Conservation (phyloP, 805 yeast species). For the Kluyveromyces aestuarii region DNA sequence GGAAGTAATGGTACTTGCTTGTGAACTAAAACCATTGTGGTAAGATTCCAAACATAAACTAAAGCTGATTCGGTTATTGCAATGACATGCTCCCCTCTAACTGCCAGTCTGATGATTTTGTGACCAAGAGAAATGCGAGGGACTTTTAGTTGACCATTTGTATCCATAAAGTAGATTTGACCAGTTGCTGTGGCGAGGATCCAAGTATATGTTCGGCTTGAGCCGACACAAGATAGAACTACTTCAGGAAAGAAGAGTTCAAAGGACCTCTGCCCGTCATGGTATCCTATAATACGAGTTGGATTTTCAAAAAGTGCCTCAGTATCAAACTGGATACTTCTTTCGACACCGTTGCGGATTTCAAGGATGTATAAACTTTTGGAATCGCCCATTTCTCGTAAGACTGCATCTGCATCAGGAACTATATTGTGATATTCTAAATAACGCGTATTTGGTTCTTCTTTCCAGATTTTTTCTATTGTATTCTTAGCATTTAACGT, state of each 20-base stretch:
- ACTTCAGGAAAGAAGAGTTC: constrained; percentile 36
- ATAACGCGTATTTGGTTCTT: constrained; percentile 23
- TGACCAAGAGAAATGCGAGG: constrained; percentile 38
- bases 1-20: constrained; percentile 24
- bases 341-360: constrained; percentile 29
- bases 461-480: constrained; percentile 21
- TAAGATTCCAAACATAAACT: constrained; percentile 31
- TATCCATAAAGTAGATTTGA: constrained; percentile 26
- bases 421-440: constrained; percentile 19
- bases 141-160: constrained; percentile 27
- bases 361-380: constrained; percentile 23
- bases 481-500: constrained; percentile 22
- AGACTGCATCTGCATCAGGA: constrained; percentile 23
- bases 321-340: constrained; percentile 28
- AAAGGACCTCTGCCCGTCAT: constrained; percentile 28
- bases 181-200: constrained; percentile 36
- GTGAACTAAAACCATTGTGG: constrained; percentile 9
- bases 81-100: constrained; percentile 36
- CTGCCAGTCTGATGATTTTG: constrained; percentile 38
- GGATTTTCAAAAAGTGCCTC: constrained; percentile 30
- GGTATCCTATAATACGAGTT: constrained; percentile 31
- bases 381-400: constrained; percentile 26
- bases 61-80: constrained; percentile 53
- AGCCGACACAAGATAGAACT: constrained; percentile 34
- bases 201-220: constrained; percentile 38